Evolutionary conservation across 1,139 yeast species (phyloP), one percentile per base, ranked within the genome.

Genomic region (Scheffersomyces lignicola): DNA sequence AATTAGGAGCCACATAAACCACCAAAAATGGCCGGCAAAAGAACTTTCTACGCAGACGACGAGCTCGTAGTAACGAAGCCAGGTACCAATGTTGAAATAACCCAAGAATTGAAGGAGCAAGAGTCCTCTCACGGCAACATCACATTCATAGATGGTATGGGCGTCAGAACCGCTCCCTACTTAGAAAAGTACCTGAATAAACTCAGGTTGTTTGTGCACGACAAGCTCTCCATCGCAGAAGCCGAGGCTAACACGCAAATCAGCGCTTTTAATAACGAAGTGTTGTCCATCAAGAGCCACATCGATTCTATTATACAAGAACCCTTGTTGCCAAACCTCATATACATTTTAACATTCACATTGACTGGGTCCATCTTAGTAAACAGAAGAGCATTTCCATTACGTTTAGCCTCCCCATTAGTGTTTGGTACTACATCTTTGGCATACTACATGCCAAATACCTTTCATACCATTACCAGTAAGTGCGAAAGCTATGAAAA

Each of bases 301-400:
- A 48, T 63, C 27, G 38, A 53, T 14, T 36, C 54, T 3, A 29
- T 60, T 18, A 54, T 69, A 25, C 53, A 55, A 35, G 76, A 70
- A 37, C 78, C 79, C 3, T 59, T 76, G 3, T 66, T 80, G 40
- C 86, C 86, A 13, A 64, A 65, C 37, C 54, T 71, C 31, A 69
- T 79, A 33, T 75, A 75, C 46, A 73, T 79, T 5, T 59, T 80
- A 33, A 78, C 85, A 1, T 62, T 71, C 3, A 58, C 80, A 3
- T 68, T 80, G 42, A 52, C 78, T 1, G 83, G 84, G 8, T 76
- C 83, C 3, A 74, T 80, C 40, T 43, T 76, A 26, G 76, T 66
- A 12, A 66, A 69, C 42, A 69, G 62, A 41, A 64, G 73, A 44
- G 50, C 69, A 2, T 54, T 78, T 5, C 76, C 77, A 1, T 29